A percentile compares a stretch with the other conserved stretches of the same genome.
Evolutionary conservation across 1,139 yeast species (phyloP).

Genomic region (Chernovozyma sophiae-reginae): DNA sequence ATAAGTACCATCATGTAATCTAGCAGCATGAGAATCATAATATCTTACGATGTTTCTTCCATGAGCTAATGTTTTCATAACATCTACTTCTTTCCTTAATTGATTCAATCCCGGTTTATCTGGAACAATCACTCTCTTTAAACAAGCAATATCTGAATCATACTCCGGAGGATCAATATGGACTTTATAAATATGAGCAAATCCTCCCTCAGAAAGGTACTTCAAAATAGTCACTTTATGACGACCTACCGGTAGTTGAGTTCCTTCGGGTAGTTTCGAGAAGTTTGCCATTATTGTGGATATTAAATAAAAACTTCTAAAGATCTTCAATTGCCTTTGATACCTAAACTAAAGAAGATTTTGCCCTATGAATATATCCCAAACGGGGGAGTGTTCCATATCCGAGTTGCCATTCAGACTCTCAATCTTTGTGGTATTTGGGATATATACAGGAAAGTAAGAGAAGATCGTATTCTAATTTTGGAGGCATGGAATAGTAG

Average conservation of each 20-base stretch:
- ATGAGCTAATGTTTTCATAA: conserved; percentile 64
- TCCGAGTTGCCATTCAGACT: background rate
- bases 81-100: conserved; percentile 72
- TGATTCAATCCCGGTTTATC: conserved; percentile 63
- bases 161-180: conserved; percentile 39
- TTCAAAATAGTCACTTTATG: conserved; percentile 34
- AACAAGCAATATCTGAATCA: conserved; percentile 50
- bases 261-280: conserved; percentile 38
- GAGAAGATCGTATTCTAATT: too few species aligned
- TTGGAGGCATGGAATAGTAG: too few species aligned
- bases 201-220: conserved; percentile 47
- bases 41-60: conserved; percentile 60
- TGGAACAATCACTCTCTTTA: conserved; percentile 71
- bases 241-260: conserved; percentile 39
- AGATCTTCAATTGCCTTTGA: background rate
- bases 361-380: background rate
- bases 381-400: background rate
- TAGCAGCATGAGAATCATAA: conserved; percentile 74
- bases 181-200: conserved; percentile 58
- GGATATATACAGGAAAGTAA: too few species aligned
- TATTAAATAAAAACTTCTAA: background rate
- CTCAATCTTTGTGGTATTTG: too few species aligned
- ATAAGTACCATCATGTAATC: conserved; percentile 52
- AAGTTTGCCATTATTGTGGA: conserved; percentile 17
- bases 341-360: background rate